phyloP scores from a whole-genome alignment of 495 filamentous ascomycete genomes.

The Extremus antarcticus region DNA sequence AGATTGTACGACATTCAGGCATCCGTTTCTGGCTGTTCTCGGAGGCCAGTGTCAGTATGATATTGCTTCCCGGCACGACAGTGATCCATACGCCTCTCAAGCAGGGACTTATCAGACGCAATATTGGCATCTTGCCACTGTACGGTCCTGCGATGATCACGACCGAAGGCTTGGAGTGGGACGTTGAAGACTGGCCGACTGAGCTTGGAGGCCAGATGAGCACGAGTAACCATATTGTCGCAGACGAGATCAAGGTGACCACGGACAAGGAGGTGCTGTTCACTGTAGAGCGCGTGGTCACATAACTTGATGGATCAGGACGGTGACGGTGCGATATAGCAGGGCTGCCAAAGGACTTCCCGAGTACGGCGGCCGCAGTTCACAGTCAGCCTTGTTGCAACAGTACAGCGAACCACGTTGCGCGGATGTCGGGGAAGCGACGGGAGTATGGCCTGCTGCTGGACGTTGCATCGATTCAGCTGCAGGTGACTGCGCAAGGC shows the following conservation, averaged over 20 bases:
- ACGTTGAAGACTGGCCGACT: slow-evolving; percentile 70
- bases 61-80: slow-evolving; percentile 59
- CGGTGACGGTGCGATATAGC: background rate
- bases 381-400: background rate
- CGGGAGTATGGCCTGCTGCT: background rate
- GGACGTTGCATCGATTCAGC: background rate
- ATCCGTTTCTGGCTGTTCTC: slow-evolving; percentile 49
- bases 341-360: background rate
- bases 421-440: background rate
- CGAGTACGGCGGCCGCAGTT: background rate
- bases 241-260: slow-evolving; percentile 45
- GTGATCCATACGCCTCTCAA: slow-evolving; percentile 49
- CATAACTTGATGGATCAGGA: background rate
- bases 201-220: slow-evolving; percentile 75
- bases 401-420: background rate
- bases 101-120: slow-evolving; percentile 40
- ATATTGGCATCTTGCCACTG: slow-evolving; percentile 78
- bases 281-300: slow-evolving; percentile 54
- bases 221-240: slow-evolving; percentile 78
- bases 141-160: slow-evolving; percentile 60
- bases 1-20: slow-evolving; percentile 22
- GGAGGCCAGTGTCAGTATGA: slow-evolving; percentile 65
- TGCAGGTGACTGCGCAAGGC: background rate
- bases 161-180: slow-evolving; percentile 78
- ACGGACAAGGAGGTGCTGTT: slow-evolving; percentile 66